Base-by-base conservation (phyloP, 192 early-diverging fungal species). In the Diversispora epigaea region DNA sequence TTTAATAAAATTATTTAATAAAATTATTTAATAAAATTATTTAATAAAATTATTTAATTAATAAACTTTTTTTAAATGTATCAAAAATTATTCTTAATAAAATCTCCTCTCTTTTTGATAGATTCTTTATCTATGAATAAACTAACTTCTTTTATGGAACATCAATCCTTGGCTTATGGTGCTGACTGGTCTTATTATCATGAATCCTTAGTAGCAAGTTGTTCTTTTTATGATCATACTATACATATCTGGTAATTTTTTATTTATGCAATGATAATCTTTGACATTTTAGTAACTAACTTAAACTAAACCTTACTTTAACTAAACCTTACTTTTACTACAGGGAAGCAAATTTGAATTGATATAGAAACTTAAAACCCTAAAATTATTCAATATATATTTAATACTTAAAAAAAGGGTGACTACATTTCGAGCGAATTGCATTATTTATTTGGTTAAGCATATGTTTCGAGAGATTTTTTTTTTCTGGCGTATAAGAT, bases 141-240 rank as follows among this genome's bases (percentile, higher is more conserved):
- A 21, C 40, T 7, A 5, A 63, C 77, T 43, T 82, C 84, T 52
- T 93, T 94, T 74, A 86, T 89, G 77, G 86, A 92, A 60, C 93
- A 94, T 78, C 61, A 79, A 71, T 93, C 91, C 4, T 88, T 94
- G 76, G 91, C 87, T 3, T 94, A 94, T 76, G 91, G 93, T 43
- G 86, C 84, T 6, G 91, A 93, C 74, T 94, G 93, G 93, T 87
- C 86, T 54, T 90, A 88, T 71, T 72, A 71, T 5, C 71, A 62
- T 11, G 50, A 75, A 10, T 6, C 83, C 68, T 78, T 93, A 43
- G 81, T 89, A 9, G 91, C 82, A 10, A 91, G 88, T 41, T 93
- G 91, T 76, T 94, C 93, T 8, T 94, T 94, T 71, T 94, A 94
- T 76, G 91, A 94, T 80, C 93, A 92, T 75, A 54, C 84, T 15